Conservation (phyloP, 768 basidiomycete species). For the Tricholoma terreum region DNA sequence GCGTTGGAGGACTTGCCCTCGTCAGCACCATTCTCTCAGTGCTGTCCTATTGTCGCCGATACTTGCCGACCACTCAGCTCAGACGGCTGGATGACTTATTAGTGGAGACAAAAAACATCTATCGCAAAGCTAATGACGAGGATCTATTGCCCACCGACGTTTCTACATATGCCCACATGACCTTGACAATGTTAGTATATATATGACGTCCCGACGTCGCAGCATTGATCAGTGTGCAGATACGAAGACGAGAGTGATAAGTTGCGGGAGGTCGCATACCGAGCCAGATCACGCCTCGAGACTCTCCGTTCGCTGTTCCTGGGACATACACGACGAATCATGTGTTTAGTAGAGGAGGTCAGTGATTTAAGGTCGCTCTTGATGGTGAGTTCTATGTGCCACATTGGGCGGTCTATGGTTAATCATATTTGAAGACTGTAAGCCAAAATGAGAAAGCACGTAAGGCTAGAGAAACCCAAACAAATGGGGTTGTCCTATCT, state of each 20-base stretch:
- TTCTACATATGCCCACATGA: background rate
- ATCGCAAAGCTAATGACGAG: background rate
- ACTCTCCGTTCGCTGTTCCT: background rate
- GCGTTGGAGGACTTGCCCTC: slow-evolving; percentile 7
- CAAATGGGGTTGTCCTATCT: no score
- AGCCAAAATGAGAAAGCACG: background rate
- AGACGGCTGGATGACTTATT: slow-evolving; percentile 3
- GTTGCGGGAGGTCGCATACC: background rate
- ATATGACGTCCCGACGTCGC: background rate
- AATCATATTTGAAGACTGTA: background rate
- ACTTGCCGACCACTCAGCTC: slow-evolving; percentile 2
- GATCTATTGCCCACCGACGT: background rate
- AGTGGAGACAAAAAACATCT: background rate
- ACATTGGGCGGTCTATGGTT: no score
- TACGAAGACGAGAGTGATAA: background rate
- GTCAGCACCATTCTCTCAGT: background rate
- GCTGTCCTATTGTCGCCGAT: background rate
- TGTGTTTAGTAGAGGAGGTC: background rate
- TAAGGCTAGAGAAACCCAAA: background rate
- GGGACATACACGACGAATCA: background rate
- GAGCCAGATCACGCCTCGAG: background rate
- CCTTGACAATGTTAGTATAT: background rate
- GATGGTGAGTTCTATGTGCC: background rate
- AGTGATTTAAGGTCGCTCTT: background rate
- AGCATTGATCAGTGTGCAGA: background rate